phyloP scores from a whole-genome alignment of 108 stramenopile genomes.

The Conticribra weissflogii region DNA sequence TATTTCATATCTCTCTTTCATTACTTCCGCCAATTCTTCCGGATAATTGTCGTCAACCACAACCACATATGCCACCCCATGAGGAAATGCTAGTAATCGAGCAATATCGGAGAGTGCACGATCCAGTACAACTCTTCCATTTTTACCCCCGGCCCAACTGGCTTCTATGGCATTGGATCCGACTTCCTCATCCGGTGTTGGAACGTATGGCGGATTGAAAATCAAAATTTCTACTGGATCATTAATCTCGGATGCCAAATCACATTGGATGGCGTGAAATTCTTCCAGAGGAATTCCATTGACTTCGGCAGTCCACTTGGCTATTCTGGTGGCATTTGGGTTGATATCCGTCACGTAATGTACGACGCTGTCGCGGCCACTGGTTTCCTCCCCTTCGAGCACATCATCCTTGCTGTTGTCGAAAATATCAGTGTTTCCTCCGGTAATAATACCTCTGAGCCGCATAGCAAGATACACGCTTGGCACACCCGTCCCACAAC shows the following conservation, averaged over 20 bases:
- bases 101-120: slow-evolving; percentile 83
- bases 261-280: slow-evolving; percentile 65
- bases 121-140: slow-evolving; percentile 85
- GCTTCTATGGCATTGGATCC: slow-evolving; percentile 82
- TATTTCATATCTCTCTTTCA: slow-evolving; percentile 50
- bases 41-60: slow-evolving; percentile 90
- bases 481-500: slow-evolving; percentile 83
- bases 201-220: slow-evolving; percentile 96
- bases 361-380: slow-evolving; percentile 1
- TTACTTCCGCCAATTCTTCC: slow-evolving; percentile 51
- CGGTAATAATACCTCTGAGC: slow-evolving; percentile 21
- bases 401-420: not conserved
- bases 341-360: slow-evolving; percentile 79
- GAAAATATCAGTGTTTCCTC: too few relatives aligned
- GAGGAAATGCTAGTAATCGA: slow-evolving; percentile 54
- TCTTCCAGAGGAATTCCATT: slow-evolving; percentile 48
- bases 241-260: slow-evolving; percentile 62
- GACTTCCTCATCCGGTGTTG: slow-evolving; percentile 88
- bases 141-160: slow-evolving; percentile 88
- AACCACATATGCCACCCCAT: slow-evolving; percentile 84
- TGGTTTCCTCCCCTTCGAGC: not conserved
- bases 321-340: slow-evolving; percentile 69
- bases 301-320: slow-evolving; percentile 58
- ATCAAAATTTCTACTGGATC: slow-evolving; percentile 72
- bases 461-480: slow-evolving; percentile 63